Base-by-base conservation (phyloP, 2,329 filamentous ascomycete species). In the Didymella pinodella region DNA sequence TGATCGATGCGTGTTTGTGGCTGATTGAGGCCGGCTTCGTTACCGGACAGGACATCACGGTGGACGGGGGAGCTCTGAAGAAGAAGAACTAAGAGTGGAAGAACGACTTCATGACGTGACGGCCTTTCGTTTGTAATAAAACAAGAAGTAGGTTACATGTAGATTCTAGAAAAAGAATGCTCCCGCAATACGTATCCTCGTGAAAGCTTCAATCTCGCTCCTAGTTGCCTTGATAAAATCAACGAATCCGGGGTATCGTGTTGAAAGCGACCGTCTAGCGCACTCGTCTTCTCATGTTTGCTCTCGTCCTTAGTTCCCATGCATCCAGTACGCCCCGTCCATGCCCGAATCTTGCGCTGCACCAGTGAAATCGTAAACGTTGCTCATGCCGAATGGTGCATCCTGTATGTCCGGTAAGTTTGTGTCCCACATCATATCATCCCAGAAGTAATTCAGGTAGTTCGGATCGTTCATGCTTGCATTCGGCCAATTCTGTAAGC, bases 1-100 rank as follows among this genome's bases (percentile, higher is more conserved):
- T 83, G 36, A 76, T 77, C 11, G 76, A 82, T 51, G 79, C 80
- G 0, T 77, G 72, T 12, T 67, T 81, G 59, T 83, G 78, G 63
- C 61, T 79, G 47, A 74, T 79, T 7, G 65, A 75, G 41, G 76
- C 76, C 7, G 77, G 75, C 0, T 79, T 78, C 48, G 72, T 79
- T 3, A 78, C 74, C 6, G 76, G 75, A 22, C 71, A 73, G 59
- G 74, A 77, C 34, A 72, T 78, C 18, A 75, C 72, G 2, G 71
- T 78, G 5, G 75, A 78, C 57, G 76, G 76, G 26, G 76, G 76
- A 29, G 75, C 72, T 2, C 46, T 74, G 61, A 66, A 68, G 58
- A 76, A 76, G 64, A 78, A 78, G 63, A 65, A 69, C 14, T 65
- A 50, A 51, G 8, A 43, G 16, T 47, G 6, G 14, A 7, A 6